Evolutionary conservation across 257 asterid genomes (phyloP).

Genomic region (Henckelia pumila): DNA sequence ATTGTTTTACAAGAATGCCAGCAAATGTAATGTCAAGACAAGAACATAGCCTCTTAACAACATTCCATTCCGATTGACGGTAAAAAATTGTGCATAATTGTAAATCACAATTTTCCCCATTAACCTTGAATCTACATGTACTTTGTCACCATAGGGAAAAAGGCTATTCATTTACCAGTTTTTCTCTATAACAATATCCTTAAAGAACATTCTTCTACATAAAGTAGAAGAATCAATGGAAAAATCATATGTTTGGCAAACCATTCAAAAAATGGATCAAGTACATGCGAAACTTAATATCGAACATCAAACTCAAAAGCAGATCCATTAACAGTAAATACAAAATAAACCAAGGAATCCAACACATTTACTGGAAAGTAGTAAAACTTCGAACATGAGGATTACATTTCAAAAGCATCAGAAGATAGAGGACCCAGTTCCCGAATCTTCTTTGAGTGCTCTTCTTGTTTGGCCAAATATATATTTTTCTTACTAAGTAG

Average conservation of each 20-base stretch:
- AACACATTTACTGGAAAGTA: slow-evolving; percentile 5
- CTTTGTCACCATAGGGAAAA: neutral
- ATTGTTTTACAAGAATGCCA: neutral
- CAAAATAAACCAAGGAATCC: slow-evolving; percentile 24
- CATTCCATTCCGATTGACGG: neutral
- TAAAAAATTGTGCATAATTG: neutral
- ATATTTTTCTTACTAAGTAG: slow-evolving; percentile 69
- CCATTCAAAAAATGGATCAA: slow-evolving; percentile 3
- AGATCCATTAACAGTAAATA: slow-evolving; percentile 9
- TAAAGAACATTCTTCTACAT: neutral
- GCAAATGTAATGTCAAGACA: neutral
- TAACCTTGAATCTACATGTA: neutral
- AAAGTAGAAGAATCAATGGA: neutral
- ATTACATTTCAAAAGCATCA: slow-evolving; percentile 95
- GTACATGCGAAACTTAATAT: slow-evolving; percentile 8
- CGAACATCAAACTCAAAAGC: slow-evolving; percentile 15
- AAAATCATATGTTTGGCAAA: slow-evolving; percentile 3
- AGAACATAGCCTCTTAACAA: neutral
- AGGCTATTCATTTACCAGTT: neutral
- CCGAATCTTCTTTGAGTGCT: slow-evolving; percentile 86
- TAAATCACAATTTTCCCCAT: neutral
- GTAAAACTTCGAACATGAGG: slow-evolving; percentile 28
- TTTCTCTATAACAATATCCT: slow-evolving; percentile 7
- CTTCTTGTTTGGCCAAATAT: slow-evolving; percentile 86
- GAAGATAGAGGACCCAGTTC: slow-evolving; percentile 96